phyloP scores from a whole-genome alignment of 257 asterid genomes.

The Solanum clarkiae region DNA sequence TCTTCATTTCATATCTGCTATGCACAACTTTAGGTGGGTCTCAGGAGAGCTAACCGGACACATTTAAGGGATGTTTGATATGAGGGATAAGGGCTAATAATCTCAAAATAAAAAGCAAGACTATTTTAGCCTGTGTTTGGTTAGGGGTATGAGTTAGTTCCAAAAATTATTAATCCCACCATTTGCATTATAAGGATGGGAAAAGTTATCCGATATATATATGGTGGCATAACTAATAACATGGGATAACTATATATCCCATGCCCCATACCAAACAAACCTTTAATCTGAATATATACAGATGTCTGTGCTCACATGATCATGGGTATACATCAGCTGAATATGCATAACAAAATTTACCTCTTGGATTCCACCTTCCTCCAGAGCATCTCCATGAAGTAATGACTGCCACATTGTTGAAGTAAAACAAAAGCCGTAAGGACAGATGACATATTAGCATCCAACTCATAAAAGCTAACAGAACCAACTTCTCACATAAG shows the following conservation, averaged over 20 bases:
- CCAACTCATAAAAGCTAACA: not conserved
- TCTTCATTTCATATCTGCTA: not conserved
- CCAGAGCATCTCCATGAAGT: constrained; percentile 77
- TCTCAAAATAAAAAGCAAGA: not conserved
- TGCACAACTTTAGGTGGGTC: not conserved
- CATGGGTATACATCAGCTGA: not conserved
- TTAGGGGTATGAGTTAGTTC: not conserved
- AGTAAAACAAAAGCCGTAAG: not conserved
- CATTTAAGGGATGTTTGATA: too few relatives aligned
- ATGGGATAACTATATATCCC: not conserved
- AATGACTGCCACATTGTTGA: constrained; percentile 36
- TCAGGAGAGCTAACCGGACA: not conserved
- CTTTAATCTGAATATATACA: not conserved
- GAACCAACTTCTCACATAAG: not conserved
- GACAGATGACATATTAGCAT: not conserved
- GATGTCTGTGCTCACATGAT: not conserved
- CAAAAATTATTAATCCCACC: not conserved
- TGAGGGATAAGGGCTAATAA: not conserved
- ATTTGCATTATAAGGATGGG: not conserved
- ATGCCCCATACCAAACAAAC: not conserved
- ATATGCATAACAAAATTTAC: constrained; percentile 32
- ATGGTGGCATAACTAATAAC: not conserved
- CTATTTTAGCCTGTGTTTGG: not conserved
- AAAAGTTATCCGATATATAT: not conserved
- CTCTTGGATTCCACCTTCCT: constrained; percentile 83